These are phyloP conservation scores for Chenopodium formosanum DNA, from an alignment of 148 eudicot genomes.

Conservation along the genomic window DNA sequence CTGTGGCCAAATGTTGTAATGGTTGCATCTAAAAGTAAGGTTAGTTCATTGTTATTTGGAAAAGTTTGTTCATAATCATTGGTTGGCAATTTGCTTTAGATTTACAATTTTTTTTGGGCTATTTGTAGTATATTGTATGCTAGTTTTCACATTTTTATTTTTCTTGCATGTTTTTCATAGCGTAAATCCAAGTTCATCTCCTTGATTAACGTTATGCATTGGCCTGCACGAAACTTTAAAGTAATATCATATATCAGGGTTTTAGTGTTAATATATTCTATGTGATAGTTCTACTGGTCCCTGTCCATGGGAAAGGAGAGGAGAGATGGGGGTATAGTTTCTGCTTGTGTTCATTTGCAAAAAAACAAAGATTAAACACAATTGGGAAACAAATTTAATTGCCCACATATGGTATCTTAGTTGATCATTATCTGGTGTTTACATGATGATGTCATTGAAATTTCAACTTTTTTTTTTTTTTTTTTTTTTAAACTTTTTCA, in stretches of 20 bases:
- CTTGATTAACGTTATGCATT: too few relatives aligned
- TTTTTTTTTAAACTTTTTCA: slow-evolving; percentile 35
- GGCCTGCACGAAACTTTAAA: not conserved
- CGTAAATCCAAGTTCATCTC: too few relatives aligned
- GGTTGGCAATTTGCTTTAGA: not conserved
- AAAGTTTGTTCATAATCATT: not conserved
- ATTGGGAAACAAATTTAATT: not conserved
- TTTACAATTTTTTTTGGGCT: not conserved
- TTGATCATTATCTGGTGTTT: not conserved
- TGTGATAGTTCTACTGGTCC: not conserved
- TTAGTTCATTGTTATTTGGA: slow-evolving; percentile 29
- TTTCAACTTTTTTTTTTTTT: not conserved
- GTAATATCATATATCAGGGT: not conserved
- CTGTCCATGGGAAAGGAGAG: not conserved
- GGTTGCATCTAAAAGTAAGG: slow-evolving; percentile 74
- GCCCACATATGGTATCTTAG: not conserved
- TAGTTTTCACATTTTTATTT: not conserved
- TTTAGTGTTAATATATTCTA: not conserved
- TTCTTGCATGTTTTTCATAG: not conserved
- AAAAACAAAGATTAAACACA: too few relatives aligned
- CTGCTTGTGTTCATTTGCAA: too few relatives aligned
- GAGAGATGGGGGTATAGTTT: too few relatives aligned
- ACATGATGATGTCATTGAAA: not conserved
- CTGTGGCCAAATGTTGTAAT: slow-evolving; percentile 95
- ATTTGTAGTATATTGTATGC: not conserved